phyloP scores from a whole-genome alignment of 495 filamentous ascomycete species.

The Lasiosphaeria ovina region DNA sequence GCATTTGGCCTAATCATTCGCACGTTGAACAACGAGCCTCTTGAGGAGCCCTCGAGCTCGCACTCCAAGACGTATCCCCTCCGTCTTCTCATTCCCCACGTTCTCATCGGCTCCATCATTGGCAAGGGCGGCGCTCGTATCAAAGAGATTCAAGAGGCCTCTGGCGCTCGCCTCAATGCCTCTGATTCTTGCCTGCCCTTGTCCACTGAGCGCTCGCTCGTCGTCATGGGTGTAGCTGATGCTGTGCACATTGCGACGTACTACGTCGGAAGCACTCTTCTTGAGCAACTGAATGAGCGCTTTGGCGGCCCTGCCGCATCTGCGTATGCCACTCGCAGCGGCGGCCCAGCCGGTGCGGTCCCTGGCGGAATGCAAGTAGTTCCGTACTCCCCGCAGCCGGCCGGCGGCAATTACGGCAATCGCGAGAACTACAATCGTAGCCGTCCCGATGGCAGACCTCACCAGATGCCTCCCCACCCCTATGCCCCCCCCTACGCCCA shows the following conservation, averaged over 20 bases:
- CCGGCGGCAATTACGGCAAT: conserved; percentile 86
- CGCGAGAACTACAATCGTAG: conserved; percentile 72
- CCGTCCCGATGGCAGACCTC: conserved; percentile 64
- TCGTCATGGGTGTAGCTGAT: conserved; percentile 85
- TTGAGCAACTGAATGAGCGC: conserved; percentile 92
- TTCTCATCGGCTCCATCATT: conserved; percentile 97
- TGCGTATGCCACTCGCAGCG: conserved; percentile 92
- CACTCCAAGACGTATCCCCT: conserved; percentile 97
- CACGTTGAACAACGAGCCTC: conserved; percentile 92
- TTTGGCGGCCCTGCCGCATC: conserved; percentile 96
- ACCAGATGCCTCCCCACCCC: conserved; percentile 46
- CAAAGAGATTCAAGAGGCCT: conserved; percentile 97
- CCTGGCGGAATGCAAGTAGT: conserved; percentile 98
- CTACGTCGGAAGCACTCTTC: conserved; percentile 93
- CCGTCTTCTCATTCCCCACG: conserved; percentile 91
- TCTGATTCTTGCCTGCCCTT: conserved; percentile 91
- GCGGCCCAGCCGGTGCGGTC: conserved; percentile 85
- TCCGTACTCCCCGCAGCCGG: conserved; percentile 89
- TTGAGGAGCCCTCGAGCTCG: conserved; percentile 78
- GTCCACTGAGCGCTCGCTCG: conserved; percentile 94
- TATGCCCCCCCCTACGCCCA: conserved; percentile 63
- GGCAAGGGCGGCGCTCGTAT: conserved; percentile 93
- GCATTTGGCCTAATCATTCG: conserved; percentile 98
- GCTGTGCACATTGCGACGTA: conserved; percentile 98
- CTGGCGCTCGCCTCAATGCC: conserved; percentile 92